Percentiles rank a stretch among this genome's conserved stretches.
These are phyloP conservation scores for Lentinula sp. DNA, from an alignment of 768 basidiomycete genomes.

Conservation along the genomic window DNA sequence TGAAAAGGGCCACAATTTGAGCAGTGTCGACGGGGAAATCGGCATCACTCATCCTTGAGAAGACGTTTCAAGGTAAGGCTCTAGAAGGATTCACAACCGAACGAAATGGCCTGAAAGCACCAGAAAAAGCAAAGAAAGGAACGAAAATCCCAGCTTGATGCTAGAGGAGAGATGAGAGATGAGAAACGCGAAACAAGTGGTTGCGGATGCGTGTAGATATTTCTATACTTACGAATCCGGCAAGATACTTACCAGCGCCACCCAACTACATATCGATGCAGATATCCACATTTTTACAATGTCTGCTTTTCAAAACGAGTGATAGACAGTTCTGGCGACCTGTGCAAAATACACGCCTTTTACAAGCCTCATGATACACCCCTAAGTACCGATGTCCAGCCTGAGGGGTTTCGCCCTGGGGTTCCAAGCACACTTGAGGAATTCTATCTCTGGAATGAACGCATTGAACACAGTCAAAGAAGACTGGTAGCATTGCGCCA, in stretches of 20 bases:
- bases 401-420: neutral
- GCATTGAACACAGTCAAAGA: too few species aligned
- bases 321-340: neutral
- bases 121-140: neutral
- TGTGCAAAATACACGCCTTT: neutral
- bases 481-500: too few species aligned
- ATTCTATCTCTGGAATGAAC: too few species aligned
- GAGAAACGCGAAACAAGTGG: neutral
- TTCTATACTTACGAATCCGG: neutral
- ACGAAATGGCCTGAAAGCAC: neutral
- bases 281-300: neutral
- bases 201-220: neutral
- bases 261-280: neutral
- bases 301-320: neutral
- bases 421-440: too few species aligned
- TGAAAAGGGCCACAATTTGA: constrained; percentile 33
- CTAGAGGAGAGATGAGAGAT: neutral
- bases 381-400: too few species aligned
- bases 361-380: neutral
- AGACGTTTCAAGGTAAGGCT: neutral
- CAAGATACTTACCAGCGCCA: too few species aligned
- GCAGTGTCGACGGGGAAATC: constrained; percentile 27
- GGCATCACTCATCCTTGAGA: neutral
- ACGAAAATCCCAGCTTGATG: neutral
- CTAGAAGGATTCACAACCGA: neutral